Evolutionary conservation across 1,284 basidiomycete species (phyloP), one percentile per base, ranked within the genome.

Genomic region (Trichosporon coremiiforme): DNA sequence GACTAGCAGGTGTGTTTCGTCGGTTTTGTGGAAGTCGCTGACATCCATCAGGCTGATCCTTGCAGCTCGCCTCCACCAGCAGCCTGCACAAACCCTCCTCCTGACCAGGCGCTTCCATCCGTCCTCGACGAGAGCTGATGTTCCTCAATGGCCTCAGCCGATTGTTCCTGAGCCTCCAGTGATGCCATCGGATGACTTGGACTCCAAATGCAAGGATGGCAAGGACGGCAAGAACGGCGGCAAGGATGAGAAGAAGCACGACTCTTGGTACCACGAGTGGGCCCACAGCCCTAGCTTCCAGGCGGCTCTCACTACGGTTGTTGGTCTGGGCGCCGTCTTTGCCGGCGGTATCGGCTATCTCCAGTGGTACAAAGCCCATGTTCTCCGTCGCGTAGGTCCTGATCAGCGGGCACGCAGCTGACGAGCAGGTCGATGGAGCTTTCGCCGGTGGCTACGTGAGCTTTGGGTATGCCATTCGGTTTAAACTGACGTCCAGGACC

Each of bases 351-450:
- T 91, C 15, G 87, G 86, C 12, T 92, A 93, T 80, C 82, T 92
- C 66, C 84, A 85, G 36, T 92, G 89, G 89, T 93, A 93, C 84
- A 93, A 93, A 83, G 87, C 87, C 74, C 89, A 89, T 77, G 91
- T 93, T 10, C 85, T 92, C n/a, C 84, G 88, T 79, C 89, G 93
- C 85, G 91, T 90, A 78, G 71, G 70, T 64, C 2, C 1, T 7
- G 17, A 9, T 4, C 13, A 15, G 17, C 17, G 15, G 15, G 3
- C 8, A 5, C 8, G 20, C 15, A 2, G 63, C 53, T 69, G 65
- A 69, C 33, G 35, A 9, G 25, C 70, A 82, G 80, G 82, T 84
- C 57, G 78, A 78, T 62, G 70, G 79, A 29, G 80, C 82, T 0
- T 83, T 84, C 55, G 78, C 76, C 20, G 79, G 81, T 17, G 82